Evolutionary conservation across 1,284 basidiomycete genomes (phyloP).

Genomic region (Mycena citricolor): DNA sequence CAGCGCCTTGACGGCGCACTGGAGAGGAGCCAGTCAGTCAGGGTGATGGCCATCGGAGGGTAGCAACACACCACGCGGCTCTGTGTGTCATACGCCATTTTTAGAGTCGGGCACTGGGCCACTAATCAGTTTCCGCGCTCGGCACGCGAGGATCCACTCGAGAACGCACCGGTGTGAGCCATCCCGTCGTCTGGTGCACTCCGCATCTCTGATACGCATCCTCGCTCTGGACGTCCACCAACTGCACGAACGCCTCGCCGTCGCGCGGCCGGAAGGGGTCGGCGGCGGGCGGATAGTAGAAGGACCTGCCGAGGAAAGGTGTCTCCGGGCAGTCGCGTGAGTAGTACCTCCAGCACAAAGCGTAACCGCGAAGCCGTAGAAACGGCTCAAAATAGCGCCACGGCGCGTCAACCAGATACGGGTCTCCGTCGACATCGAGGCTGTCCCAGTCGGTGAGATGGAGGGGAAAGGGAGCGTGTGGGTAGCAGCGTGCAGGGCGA

Average conservation of each 20-base stretch:
- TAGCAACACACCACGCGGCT: constrained; percentile 16
- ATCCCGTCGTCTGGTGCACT: constrained; percentile 19
- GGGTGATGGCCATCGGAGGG: not conserved
- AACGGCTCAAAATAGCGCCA: constrained; percentile 22
- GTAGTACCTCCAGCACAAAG: constrained; percentile 22
- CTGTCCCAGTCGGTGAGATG: constrained; percentile 20
- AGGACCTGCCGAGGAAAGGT: constrained; percentile 2
- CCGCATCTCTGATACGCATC: not conserved
- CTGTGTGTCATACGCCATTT: constrained; percentile 21
- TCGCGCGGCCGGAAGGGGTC: constrained; percentile 15
- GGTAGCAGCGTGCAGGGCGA: constrained; percentile 11
- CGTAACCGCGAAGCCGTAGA: constrained; percentile 18
- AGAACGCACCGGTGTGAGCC: constrained; percentile 12
- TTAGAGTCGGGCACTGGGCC: constrained; percentile 18
- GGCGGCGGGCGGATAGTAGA: constrained; percentile 7
- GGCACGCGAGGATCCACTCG: not conserved
- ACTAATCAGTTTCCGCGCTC: not conserved
- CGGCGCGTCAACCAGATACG: constrained; percentile 17
- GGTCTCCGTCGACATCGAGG: constrained; percentile 12
- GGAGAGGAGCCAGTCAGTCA: not conserved
- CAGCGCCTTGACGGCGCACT: constrained; percentile 21
- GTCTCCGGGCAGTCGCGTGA: constrained; percentile 17
- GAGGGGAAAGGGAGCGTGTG: constrained; percentile 11
- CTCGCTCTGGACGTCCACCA: constrained; percentile 6
- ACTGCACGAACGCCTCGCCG: constrained; percentile 15